Evolutionary conservation across 1,284 basidiomycete genomes (phyloP), one percentile per base, ranked within the genome.

Genomic region (Ustilago trichophora): DNA sequence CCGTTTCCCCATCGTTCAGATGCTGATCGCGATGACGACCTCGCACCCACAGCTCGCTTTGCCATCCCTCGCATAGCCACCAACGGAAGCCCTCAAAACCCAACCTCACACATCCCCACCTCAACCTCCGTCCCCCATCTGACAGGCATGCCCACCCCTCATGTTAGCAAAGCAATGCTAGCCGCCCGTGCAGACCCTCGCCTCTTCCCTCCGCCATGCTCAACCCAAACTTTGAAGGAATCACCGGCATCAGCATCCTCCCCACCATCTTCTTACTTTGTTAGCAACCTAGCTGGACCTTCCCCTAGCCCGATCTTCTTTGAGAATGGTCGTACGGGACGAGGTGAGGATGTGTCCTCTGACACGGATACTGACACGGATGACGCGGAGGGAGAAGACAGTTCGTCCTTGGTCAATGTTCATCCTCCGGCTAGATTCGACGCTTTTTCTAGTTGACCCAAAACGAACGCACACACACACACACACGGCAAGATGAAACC

Each of bases 101-200:
- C 36, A 6, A 11, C 38, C 27, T 21, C 15, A 8, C 13, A 34
- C 33, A 36, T 45, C 22, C 46, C 54, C n/a, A 35, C 40, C 18
- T 50, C 55, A 0, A 35, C 42, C 9, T 57, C 55, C 6, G 40
- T 46, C 4, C 55, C 55, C 4, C 21, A 40, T 25, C 31, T 57
- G 13, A 43, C 53, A 13, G 48, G 27, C 29, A 25, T 48, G 13
- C 15, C 29, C 11, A 8, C 8, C 13, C 31, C 58, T 8, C 36
- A 53, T 21, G 36, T 55, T 13, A 63, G 52, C 38, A 32, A 38
- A 43, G 52, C 59, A 8, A 63, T 63, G 59, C 52, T 63, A 7
- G 59, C 51, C 7, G 53, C 53, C 1, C 22, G 53, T 25, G 53
- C 52, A 2, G 59, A 56, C 19, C 59, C 44, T 21, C 52, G 59